A percentile compares a stretch with the other conserved stretches of the same genome.
phyloP scores from a whole-genome alignment of 2,329 filamentous ascomycete genomes.

The Colletotrichum tanaceti region DNA sequence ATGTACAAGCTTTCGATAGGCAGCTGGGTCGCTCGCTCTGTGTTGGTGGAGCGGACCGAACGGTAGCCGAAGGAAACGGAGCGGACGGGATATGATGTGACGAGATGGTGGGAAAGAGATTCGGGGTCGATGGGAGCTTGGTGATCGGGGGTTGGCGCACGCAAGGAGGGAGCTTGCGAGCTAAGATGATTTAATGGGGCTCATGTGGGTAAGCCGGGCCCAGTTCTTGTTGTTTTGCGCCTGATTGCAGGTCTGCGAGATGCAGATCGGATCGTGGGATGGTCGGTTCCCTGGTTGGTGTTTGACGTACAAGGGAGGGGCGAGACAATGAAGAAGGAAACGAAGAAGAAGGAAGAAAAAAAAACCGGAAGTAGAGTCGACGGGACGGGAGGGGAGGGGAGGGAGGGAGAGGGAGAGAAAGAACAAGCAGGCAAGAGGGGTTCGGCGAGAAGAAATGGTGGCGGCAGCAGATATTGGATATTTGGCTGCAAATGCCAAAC shows the following conservation, averaged over 20 bases:
- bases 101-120: conserved; percentile 12
- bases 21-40: conserved; percentile 6
- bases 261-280: conserved; percentile 25
- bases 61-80: conserved; percentile 20
- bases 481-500: conserved; percentile 39
- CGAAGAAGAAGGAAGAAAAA: conserved; percentile 1
- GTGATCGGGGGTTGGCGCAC: conserved; percentile 21
- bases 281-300: conserved; percentile 16
- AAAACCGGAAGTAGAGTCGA: too few relatives aligned
- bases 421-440: background rate
- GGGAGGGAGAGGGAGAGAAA: background rate
- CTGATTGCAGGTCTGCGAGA: conserved; percentile 12
- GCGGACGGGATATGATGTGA: background rate
- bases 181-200: conserved; percentile 23
- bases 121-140: conserved; percentile 17
- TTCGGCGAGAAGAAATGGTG: conserved; percentile 20
- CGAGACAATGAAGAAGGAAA: background rate
- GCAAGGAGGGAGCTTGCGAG: conserved; percentile 34
- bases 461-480: conserved; percentile 38
- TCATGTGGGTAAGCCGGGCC: conserved; percentile 26
- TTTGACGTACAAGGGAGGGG: conserved; percentile 28
- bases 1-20: conserved; percentile 2
- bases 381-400: conserved; percentile 1
- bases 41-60: conserved; percentile 26
- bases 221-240: conserved; percentile 13